These are phyloP conservation scores for Ilyonectria mors-panacis DNA, from an alignment of 2,329 filamentous ascomycete genomes.

Conservation along the genomic window DNA sequence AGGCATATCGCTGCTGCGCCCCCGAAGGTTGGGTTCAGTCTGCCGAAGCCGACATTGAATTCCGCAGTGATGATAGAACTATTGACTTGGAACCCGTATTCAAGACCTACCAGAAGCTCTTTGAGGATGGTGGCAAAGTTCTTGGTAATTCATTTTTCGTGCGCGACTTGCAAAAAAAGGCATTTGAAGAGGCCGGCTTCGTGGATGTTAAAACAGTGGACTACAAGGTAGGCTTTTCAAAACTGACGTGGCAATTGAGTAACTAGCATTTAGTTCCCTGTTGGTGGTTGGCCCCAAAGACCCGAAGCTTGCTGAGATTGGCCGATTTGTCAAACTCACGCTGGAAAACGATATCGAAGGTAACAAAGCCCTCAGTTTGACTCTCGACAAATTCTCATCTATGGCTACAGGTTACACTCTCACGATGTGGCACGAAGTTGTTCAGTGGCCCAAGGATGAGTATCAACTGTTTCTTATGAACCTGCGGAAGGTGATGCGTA, in stretches of 20 bases:
- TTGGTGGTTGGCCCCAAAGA: slow-evolving; percentile 40
- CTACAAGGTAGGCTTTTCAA: slow-evolving; percentile 29
- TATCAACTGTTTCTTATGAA: slow-evolving; percentile 39
- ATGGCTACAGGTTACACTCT: slow-evolving; percentile 20
- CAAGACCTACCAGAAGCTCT: slow-evolving; percentile 25
- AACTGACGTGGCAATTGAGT: neutral
- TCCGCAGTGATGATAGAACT: slow-evolving; percentile 34
- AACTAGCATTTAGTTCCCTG: slow-evolving; percentile 18
- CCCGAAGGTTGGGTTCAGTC: slow-evolving; percentile 39
- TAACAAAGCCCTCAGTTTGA: slow-evolving; percentile 7
- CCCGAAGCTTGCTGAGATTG: slow-evolving; percentile 31
- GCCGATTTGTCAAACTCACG: slow-evolving; percentile 30
- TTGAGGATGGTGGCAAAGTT: slow-evolving; percentile 34
- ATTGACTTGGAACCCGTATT: slow-evolving; percentile 23
- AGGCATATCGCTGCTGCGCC: slow-evolving; percentile 37
- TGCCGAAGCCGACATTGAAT: slow-evolving; percentile 30
- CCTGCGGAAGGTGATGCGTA: slow-evolving; percentile 32
- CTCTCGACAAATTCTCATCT: neutral
- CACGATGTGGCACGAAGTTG: slow-evolving; percentile 36
- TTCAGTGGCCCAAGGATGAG: slow-evolving; percentile 39
- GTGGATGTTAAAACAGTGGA: slow-evolving; percentile 35
- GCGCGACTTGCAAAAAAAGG: slow-evolving; percentile 28
- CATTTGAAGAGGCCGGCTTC: slow-evolving; percentile 34
- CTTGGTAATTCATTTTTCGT: slow-evolving; percentile 32
- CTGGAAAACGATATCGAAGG: slow-evolving; percentile 43